Conservation (phyloP, 768 basidiomycete species). For the Macrolepiota albuminosa region DNA sequence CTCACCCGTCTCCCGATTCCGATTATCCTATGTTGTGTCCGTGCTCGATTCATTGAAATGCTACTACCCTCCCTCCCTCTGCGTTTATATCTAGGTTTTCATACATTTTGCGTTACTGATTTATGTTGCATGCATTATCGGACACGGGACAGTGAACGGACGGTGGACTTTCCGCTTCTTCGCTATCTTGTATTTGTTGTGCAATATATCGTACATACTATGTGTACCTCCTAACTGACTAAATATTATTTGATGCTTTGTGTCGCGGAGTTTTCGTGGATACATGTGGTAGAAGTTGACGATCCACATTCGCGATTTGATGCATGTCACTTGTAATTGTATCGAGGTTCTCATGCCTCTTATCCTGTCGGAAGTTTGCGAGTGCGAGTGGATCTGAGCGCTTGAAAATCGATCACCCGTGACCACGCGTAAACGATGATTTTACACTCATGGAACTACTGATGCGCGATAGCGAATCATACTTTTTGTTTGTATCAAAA, state of each 20-base stretch:
- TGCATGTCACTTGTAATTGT: no score
- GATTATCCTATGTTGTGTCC: not conserved
- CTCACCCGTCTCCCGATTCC: conserved; percentile 12
- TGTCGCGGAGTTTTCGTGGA: no score
- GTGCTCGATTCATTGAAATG: not conserved
- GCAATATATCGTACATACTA: conserved; percentile 17
- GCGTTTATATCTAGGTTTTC: conserved; percentile 8
- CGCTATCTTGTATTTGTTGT: conserved; percentile 47
- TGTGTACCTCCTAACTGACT: not conserved
- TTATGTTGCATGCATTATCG: conserved; percentile 23
- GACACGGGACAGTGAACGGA: conserved; percentile 54
- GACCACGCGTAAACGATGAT: not conserved
- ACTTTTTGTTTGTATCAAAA: not conserved
- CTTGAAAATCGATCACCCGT: no score
- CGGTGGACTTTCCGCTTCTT: conserved; percentile 44
- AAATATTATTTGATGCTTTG: not conserved
- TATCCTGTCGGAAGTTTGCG: no score
- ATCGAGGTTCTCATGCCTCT: no score
- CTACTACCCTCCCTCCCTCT: not conserved
- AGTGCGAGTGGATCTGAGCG: no score
- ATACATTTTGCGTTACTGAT: conserved; percentile 11
- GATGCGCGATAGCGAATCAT: not conserved
- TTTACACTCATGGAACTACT: not conserved
- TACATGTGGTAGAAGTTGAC: no score
- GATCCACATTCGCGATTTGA: no score